phyloP scores from a whole-genome alignment of 768 basidiomycete genomes.

The Podaxis sp. region DNA sequence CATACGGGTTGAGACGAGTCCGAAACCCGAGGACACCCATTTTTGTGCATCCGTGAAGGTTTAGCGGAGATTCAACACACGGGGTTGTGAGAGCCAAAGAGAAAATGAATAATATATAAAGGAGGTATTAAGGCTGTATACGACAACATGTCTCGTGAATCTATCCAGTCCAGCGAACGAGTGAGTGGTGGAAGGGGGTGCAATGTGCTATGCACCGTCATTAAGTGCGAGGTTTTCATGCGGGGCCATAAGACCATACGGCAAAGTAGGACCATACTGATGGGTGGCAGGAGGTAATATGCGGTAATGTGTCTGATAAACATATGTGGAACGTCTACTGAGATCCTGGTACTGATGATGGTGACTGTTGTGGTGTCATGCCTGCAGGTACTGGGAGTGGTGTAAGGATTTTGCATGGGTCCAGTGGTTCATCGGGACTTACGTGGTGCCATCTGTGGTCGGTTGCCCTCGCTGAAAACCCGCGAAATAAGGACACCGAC shows the following conservation, averaged over 20 bases:
- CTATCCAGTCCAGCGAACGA: conserved; percentile 8
- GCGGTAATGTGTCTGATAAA: conserved; percentile 26
- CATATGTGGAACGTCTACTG: conserved; percentile 40
- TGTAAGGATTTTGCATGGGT: not conserved
- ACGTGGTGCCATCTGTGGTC: conserved; percentile 81
- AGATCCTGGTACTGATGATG: conserved; percentile 34
- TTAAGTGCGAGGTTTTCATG: conserved; percentile 1
- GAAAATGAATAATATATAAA: conserved; percentile 19
- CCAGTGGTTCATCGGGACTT: conserved; percentile 30
- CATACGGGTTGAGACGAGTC: no score
- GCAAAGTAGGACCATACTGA: not conserved
- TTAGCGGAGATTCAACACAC: not conserved
- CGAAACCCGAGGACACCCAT: no score
- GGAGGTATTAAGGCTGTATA: conserved; percentile 13
- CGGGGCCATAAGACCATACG: not conserved
- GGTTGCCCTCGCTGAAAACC: conserved; percentile 80
- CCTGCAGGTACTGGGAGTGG: conserved; percentile 56
- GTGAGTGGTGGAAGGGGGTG: conserved; percentile 6
- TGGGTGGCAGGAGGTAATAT: conserved; percentile 3
- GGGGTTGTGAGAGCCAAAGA: not conserved
- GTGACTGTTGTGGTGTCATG: conserved; percentile 48
- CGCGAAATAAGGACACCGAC: conserved; percentile 91
- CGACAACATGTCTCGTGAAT: conserved; percentile 12
- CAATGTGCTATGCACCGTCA: conserved; percentile 6
- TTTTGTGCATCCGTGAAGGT: not conserved